Evolutionary conservation across 2,329 filamentous ascomycete genomes (phyloP), one percentile per base, ranked within the genome.

Genomic region (Hirsutella thompsonii): DNA sequence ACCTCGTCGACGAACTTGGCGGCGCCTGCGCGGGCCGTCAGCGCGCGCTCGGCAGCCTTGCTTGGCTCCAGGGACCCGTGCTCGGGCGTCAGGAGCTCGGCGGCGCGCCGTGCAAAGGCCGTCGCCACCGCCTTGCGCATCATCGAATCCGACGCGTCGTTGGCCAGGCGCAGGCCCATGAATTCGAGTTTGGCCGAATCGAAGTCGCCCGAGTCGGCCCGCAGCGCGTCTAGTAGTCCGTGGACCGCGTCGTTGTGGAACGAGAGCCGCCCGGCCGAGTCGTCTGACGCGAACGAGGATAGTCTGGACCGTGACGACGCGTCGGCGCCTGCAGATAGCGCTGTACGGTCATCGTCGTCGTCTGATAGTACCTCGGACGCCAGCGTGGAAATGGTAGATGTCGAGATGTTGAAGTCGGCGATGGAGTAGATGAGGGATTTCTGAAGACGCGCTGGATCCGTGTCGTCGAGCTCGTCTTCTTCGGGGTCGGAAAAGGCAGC

Each of bases 221-320:
- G 81, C 34, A 96, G 70, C 20, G 87, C 84, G 53, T 95, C 89
- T 46, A 89, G 73, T n/a, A 96, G 74, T 45, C 86, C 90, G 48
- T 80, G 72, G 3, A 90, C 84, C 20, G 90, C 90, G 54, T 95
- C 90, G 46, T 81, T 72, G 57, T 94, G 85, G 71, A 96, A 96
- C 43, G 66, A 61, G 26, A 60, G 49, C 47, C 57, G 62, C 43
- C 61, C 63, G 14, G 79, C 76, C 1, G 81, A 85, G 49, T 80
- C 73, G 36, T 83, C 76, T 1, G 83, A 88, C 33, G 81, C 73
- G 54, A 89, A 86, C 36, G 81, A 86, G 21, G 76, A 79, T 30
- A 78, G 72, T 42, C 80, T 73, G 0, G 78, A 80, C 44, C 76
- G 69, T 1, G 80, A 83, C 52, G 50, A 63, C 47, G 45, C 56